Conservation (phyloP, 495 filamentous ascomycete species). For the Hypoxylon crocopeplum region DNA sequence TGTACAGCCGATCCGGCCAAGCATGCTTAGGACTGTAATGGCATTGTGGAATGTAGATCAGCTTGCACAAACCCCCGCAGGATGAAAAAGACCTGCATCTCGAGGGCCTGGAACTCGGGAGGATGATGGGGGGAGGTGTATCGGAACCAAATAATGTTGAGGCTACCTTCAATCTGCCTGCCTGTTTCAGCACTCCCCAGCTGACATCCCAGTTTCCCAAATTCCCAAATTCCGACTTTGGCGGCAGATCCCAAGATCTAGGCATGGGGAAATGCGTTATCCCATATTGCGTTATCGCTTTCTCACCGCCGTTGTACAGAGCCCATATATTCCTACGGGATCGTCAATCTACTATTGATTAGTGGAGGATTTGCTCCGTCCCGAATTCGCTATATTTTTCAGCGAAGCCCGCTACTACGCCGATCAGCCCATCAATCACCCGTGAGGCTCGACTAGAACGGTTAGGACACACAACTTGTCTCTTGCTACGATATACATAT, state of each 20-base stretch:
- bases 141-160: conserved; percentile 24
- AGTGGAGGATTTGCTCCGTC: conserved; percentile 30
- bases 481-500: not conserved
- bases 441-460: conserved; percentile 11
- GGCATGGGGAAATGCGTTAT: conserved; percentile 34
- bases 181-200: conserved; percentile 34
- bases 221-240: conserved; percentile 27
- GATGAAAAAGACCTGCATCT: conserved; percentile 19
- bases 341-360: conserved; percentile 21
- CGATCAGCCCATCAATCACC: conserved; percentile 17
- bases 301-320: conserved; percentile 32
- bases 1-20: conserved; percentile 24
- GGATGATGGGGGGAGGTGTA: conserved; percentile 9
- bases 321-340: conserved; percentile 28
- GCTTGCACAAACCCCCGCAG: conserved; percentile 33
- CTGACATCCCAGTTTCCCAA: conserved; percentile 27
- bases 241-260: conserved; percentile 38
- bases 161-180: conserved; percentile 32
- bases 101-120: conserved; percentile 28
- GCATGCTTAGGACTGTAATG: conserved; percentile 10
- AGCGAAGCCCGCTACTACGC: conserved; percentile 14
- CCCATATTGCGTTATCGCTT: conserved; percentile 38
- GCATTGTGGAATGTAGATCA: conserved; percentile 34
- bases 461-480: conserved; percentile 12
- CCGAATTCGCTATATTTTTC: conserved; percentile 8